Evolutionary conservation across 352 stramenopile genomes (phyloP).

Genomic region (Pythium folliculosum): DNA sequence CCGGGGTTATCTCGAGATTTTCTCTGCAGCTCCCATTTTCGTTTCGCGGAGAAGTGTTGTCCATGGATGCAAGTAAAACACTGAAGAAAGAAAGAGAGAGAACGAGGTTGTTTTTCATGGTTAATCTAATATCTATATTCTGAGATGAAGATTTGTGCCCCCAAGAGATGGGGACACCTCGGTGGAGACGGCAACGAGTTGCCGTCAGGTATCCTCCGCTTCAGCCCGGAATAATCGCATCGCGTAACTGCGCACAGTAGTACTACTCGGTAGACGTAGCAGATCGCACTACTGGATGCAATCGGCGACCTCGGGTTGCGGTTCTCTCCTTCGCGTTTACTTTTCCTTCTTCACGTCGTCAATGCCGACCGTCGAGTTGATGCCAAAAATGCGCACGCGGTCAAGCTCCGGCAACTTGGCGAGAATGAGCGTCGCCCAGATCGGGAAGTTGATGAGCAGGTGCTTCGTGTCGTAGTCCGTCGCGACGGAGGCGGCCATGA

Average conservation of each 20-base stretch:
- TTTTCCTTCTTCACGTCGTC: conserved; percentile 84
- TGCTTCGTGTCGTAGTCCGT: conserved; percentile 89
- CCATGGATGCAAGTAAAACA: conserved; percentile 18
- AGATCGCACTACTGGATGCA: background rate
- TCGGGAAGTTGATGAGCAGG: conserved; percentile 89
- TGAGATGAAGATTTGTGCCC: conserved; percentile 13
- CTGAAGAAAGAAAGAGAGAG: conserved; percentile 14
- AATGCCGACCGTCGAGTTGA: conserved; percentile 95
- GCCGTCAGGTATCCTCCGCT: background rate
- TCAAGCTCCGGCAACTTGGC: conserved; percentile 94
- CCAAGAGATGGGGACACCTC: background rate
- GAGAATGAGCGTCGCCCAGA: conserved; percentile 91
- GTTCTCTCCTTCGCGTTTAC: conserved; percentile 19
- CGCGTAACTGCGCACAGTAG: background rate
- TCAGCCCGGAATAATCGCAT: background rate
- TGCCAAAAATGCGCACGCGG: conserved; percentile 94
- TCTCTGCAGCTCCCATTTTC: background rate
- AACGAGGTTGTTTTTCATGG: conserved; percentile 33
- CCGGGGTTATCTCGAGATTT: conserved; percentile 5
- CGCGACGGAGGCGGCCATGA: conserved; percentile 82
- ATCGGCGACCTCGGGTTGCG: background rate
- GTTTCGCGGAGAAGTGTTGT: conserved; percentile 1
- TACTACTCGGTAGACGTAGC: background rate
- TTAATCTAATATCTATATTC: conserved; percentile 64
- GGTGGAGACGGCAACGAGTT: background rate